Base-by-base conservation (phyloP, 2,329 filamentous ascomycete species). In the Phyllosticta paracitricarpa region DNA sequence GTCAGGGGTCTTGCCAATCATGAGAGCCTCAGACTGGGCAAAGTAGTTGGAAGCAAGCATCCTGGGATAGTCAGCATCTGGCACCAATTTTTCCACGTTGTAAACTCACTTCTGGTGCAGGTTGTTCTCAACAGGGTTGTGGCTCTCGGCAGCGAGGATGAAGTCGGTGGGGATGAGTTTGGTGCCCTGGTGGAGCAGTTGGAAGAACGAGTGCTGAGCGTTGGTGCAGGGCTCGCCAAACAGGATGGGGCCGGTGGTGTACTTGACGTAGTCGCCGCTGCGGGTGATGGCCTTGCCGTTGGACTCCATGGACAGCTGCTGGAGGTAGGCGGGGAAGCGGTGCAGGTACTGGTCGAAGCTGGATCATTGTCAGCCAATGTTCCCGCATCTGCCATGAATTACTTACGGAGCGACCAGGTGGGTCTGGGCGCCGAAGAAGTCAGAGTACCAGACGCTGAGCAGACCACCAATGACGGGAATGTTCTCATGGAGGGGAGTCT, bases 161-260 rank as follows among this genome's bases (percentile, higher is more conserved):
- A 99, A 99, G 79, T 99, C 94, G 68, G 93, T 88, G 17, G 94
- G 94, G 73, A 99, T 97, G 71, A 99, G 87, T 85, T 97, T 97
- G 70, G 94, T 99, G 71, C 94, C 94, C 78, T 99, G 94, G 83
- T 99, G 94, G 63, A 99, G 86, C 56, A 99, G 88, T 84, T 99
- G 94, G 88, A 96, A 99, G 87, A 99, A 99, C 64, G 94, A 97
- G 84, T 99, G 94, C 81, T 99, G 94, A 54, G 94, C 94, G 75
- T 99, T 99, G 76, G 94, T 99, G 78, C 91, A 95, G 59, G 94
- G 94, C 82, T 99, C 94, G 72, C 94, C 94, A 74, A 99, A 99
- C 65, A 99, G 81, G 73, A 99, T 93, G 60, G 94, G 85, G 56
- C 94, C 93, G 48, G 94, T 99, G 62, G 92, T 97, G 82, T 99